A percentile compares a stretch with the other conserved stretches of the same genome.
Evolutionary conservation across 2,329 filamentous ascomycete genomes (phyloP).

Genomic region (Botrytis porri): DNA sequence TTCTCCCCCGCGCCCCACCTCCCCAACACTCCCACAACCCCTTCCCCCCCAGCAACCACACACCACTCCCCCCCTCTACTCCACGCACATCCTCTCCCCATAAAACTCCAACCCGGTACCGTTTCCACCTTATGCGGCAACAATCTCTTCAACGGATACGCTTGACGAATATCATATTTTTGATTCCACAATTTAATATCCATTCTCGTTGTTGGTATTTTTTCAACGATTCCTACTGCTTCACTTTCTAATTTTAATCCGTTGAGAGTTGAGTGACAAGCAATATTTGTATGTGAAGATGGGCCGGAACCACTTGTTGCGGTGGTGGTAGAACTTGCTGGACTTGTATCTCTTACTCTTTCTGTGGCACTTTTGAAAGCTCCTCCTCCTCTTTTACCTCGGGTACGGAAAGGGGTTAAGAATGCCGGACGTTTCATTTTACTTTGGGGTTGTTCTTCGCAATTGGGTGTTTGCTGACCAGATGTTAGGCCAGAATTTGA

Average conservation of each 20-base stretch:
- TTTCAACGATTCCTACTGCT: not conserved
- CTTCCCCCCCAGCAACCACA: conserved; percentile 35
- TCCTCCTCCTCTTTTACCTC: not conserved
- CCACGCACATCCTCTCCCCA: conserved; percentile 36
- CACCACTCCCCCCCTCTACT: conserved; percentile 36
- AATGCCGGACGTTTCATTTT: conserved; percentile 27
- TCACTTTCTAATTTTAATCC: not conserved
- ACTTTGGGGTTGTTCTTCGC: not conserved
- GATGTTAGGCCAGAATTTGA: not conserved
- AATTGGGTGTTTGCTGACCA: not conserved
- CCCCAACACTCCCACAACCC: conserved; percentile 30
- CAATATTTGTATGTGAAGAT: not conserved
- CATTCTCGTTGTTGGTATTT: not conserved
- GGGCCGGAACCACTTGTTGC: not conserved
- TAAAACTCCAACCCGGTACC: conserved; percentile 26
- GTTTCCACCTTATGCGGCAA: conserved; percentile 31
- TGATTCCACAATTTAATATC: conserved; percentile 26
- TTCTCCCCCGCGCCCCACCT: conserved; percentile 22
- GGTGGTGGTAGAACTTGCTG: not conserved
- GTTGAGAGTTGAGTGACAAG: not conserved
- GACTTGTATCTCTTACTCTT: not conserved
- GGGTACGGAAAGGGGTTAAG: conserved; percentile 24
- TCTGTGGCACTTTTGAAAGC: not conserved
- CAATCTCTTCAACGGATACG: conserved; percentile 21
- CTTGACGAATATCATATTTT: conserved; percentile 29